phyloP scores from a whole-genome alignment of 306 rosid genomes.

The Medicago arabica region DNA sequence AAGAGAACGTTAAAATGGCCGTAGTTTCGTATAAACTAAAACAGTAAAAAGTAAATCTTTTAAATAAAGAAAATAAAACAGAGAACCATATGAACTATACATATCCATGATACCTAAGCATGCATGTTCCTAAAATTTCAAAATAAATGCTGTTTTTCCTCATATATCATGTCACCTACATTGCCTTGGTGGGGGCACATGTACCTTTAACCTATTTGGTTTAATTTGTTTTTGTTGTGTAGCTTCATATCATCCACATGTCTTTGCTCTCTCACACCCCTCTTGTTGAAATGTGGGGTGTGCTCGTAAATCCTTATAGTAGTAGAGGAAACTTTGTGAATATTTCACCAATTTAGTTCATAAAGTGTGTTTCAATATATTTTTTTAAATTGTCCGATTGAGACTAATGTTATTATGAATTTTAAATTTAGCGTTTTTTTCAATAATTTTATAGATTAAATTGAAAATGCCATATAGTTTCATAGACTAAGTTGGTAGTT shows the following conservation, averaged over 20 bases:
- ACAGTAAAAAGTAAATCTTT: conserved; percentile 29
- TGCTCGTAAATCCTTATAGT: too few relatives aligned
- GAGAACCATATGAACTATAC: conserved; percentile 30
- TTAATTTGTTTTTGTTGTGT: background rate
- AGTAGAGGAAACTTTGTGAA: background rate
- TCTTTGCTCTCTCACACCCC: conserved; percentile 1
- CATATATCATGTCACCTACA: conserved; percentile 62
- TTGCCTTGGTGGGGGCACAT: conserved; percentile 44
- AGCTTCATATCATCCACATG: conserved; percentile 22
- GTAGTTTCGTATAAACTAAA: conserved; percentile 20
- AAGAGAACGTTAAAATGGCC: conserved; percentile 18
- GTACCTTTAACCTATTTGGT: conserved; percentile 39
- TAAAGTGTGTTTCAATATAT: background rate
- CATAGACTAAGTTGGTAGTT: background rate
- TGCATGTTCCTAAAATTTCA: conserved; percentile 42
- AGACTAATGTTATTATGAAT: too few relatives aligned
- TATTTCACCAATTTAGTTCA: background rate
- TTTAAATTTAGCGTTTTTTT: too few relatives aligned
- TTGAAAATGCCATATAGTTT: too few relatives aligned
- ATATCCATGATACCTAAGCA: conserved; percentile 14
- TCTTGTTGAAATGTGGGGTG: too few relatives aligned
- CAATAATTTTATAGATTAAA: too few relatives aligned
- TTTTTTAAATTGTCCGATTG: too few relatives aligned
- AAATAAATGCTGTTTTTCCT: conserved; percentile 37
- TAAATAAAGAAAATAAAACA: conserved; percentile 30